Evolutionary conservation across 495 filamentous ascomycete species (phyloP), one percentile per base, ranked within the genome.

Genomic region (Glarea lozoyensis): DNA sequence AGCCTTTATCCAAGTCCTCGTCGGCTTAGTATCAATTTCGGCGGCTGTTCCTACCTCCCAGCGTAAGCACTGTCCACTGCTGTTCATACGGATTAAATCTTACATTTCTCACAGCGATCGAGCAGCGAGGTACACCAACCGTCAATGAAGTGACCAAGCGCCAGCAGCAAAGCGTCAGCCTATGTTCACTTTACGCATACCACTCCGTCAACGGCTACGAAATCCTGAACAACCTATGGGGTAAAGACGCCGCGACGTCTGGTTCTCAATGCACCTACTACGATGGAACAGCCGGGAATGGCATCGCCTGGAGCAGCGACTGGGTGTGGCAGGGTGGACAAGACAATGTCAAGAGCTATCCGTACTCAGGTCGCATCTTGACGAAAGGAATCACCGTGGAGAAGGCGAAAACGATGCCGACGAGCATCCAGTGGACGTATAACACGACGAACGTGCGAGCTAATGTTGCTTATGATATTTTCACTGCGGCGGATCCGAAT

Each of bases 401-500:
- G 7, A 7, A 29, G 25, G n/a, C n/a, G 7, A 29, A 29, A 7
- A 29, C 7, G 7, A 29, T 29, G 7, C 43, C 50, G 1, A 66
- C 66, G 1, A 39, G 54, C 2, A 62, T 58, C 4, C 37, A 55
- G 30, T 72, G 69, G 69, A 46, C 36, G 39, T 65, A 69, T 46
- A 53, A 54, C 42, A 62, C 56, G 25, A 60, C 46, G 37, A 50
- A 60, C 41, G 56, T 70, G 47, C 49, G 50, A 9, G 65, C 65
- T 12, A 61, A 72, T 50, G 67, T 72, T 9, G 59, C 67, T 0
- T 70, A 70, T 37, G 67, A 70, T 45, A 45, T 70, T 15, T 72
- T 72, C 48, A 72, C 67, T 1, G 60, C 66, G 0, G 56, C 62
- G 3, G 60, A 70, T 46, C 60, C 57, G 10, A 62, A 68, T 32